Base-by-base conservation (phyloP, 305 asterid species). In the Fraxinus velutina region DNA sequence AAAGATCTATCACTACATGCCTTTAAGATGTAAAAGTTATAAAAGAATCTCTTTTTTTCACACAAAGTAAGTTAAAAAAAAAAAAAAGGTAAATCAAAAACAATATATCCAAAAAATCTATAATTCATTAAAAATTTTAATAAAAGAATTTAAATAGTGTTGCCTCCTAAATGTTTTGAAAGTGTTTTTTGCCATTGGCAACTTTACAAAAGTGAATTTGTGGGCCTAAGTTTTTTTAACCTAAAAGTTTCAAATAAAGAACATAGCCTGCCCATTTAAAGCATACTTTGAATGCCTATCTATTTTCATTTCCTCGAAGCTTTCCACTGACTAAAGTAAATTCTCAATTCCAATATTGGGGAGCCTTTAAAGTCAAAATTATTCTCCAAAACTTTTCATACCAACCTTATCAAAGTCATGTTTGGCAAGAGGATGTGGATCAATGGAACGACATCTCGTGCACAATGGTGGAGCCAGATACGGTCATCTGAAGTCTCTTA, bases 181-280 rank as follows among this genome's bases (percentile, higher is more conserved):
- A 47, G 64, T n/a, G 64, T 15, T 55, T 50, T 68, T 12, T 2
- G 19, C 70, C 57, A 12, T 7, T 78, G n/a, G 29, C 72, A 21
- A 37, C 82, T 81, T 81, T 84, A 71, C 50, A 73, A 84, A 84
- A 86, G 87, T 77, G 47, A 37, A 39, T 62, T 34, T 70, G 86
- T 82, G n/a, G 52, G 37, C 77, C 78, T 30, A 37, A 29, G 66
- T 77, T 27, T 37, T 39, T 36, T 73, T 80, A 33, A 76, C 80
- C 76, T 7, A 22, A 73, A 77, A 19, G 55, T 73, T 24, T 24
- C 74, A 22, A 72, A 70, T 24, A 29, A 79, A 29, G 57, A 15
- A 50, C 7, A 15, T 44, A 3, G 60, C 60, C 60, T 3, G 60
- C 60, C 21, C 13, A 70, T 80, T 70, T 70, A 70, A 76, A 42